A percentile compares a stretch with the other conserved stretches of the same genome.
These are phyloP conservation scores for Grosmannia huntii DNA, from an alignment of 2,329 filamentous ascomycete species.

Conservation along the genomic window DNA sequence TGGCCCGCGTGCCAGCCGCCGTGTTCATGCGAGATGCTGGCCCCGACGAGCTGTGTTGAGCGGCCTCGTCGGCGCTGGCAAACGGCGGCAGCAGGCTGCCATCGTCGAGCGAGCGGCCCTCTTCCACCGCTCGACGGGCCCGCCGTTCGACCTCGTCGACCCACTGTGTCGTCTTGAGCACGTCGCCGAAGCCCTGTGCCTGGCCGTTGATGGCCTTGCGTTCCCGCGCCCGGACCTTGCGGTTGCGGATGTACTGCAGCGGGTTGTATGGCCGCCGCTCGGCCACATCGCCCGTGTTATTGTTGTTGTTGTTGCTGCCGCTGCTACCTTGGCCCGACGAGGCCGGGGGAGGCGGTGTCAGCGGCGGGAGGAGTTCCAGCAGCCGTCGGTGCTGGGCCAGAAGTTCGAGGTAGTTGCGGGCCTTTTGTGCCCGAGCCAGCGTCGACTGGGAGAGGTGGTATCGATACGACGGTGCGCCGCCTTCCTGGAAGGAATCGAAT, in stretches of 20 bases:
- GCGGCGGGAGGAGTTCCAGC: constrained; percentile 63
- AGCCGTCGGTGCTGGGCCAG: constrained; percentile 73
- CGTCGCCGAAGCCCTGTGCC: constrained; percentile 63
- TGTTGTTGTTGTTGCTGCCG: neutral
- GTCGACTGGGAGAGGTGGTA: constrained; percentile 71
- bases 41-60: constrained; percentile 27
- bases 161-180: constrained; percentile 61
- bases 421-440: constrained; percentile 68
- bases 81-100: constrained; percentile 30
- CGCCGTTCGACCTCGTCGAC: constrained; percentile 52
- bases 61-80: constrained; percentile 28
- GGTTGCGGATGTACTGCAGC: constrained; percentile 81
- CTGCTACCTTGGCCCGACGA: constrained; percentile 17
- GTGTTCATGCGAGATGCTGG: constrained; percentile 24
- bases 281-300: no score
- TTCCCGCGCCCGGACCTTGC: constrained; percentile 71
- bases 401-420: constrained; percentile 73
- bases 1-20: constrained; percentile 25
- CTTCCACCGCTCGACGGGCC: constrained; percentile 22
- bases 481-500: constrained; percentile 21
- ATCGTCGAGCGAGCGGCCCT: constrained; percentile 10
- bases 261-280: constrained; percentile 67
- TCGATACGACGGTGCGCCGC: constrained; percentile 29
- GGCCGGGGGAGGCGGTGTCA: constrained; percentile 33
- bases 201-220: constrained; percentile 62